A percentile compares a stretch with the other conserved stretches of the same genome.
phyloP scores from a whole-genome alignment of 345 rosid species.

The Cardamine resedifolia region DNA sequence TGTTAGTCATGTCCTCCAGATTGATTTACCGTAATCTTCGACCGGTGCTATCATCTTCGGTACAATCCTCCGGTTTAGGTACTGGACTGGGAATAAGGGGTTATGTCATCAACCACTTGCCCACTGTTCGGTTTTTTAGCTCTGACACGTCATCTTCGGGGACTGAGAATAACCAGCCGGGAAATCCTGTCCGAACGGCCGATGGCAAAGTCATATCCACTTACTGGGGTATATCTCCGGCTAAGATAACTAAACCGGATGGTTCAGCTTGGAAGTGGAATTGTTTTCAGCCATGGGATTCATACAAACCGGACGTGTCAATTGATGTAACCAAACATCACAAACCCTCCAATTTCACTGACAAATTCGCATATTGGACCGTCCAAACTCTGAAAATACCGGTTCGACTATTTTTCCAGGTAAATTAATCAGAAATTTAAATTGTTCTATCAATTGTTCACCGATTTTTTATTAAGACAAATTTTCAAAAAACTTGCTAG shows the following conservation, averaged over 20 bases:
- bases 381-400: slow-evolving; percentile 60
- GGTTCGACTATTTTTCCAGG: slow-evolving; percentile 53
- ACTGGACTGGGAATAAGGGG: slow-evolving; percentile 1
- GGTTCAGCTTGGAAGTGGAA: slow-evolving; percentile 77
- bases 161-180: slow-evolving; percentile 5
- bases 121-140: slow-evolving; percentile 9
- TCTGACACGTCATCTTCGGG: slow-evolving; percentile 27
- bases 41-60: slow-evolving; percentile 34
- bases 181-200: slow-evolving; percentile 11
- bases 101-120: slow-evolving; percentile 4
- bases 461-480: neutral
- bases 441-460: neutral
- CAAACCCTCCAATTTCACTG: slow-evolving; percentile 46
- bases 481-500: neutral
- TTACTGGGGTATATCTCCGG: slow-evolving; percentile 59
- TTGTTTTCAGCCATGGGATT: slow-evolving; percentile 71
- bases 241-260: slow-evolving; percentile 49
- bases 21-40: slow-evolving; percentile 31
- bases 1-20: slow-evolving; percentile 17
- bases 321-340: slow-evolving; percentile 63
- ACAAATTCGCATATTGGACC: slow-evolving; percentile 59
- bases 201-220: slow-evolving; percentile 41
- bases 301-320: slow-evolving; percentile 53
- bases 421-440: neutral
- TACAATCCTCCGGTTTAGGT: slow-evolving; percentile 30